phyloP scores from a whole-genome alignment of 305 asterid species.

The Fraxinus ornus region DNA sequence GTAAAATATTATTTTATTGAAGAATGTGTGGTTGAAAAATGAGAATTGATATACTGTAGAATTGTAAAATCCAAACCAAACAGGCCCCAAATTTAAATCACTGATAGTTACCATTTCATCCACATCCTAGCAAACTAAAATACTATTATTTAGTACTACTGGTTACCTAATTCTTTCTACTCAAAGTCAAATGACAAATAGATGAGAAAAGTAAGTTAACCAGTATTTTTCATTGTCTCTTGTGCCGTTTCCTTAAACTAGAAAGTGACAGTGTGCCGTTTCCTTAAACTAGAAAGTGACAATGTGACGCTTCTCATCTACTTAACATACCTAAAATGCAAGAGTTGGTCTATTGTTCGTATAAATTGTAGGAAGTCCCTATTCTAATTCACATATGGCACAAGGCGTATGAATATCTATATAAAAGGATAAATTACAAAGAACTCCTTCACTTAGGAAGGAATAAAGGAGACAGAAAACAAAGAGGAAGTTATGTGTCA shows the following conservation, averaged over 20 bases:
- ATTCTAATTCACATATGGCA: conserved; percentile 1
- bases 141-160: neutral
- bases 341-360: neutral
- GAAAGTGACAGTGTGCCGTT: neutral
- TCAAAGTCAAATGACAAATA: neutral
- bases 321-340: neutral
- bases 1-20: too few species aligned
- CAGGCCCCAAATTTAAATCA: conserved; percentile 11
- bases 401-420: neutral
- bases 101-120: neutral
- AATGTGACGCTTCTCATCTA: neutral
- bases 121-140: neutral
- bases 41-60: too few species aligned
- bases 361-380: neutral
- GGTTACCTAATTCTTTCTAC: conserved; percentile 1
- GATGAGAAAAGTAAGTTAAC: neutral
- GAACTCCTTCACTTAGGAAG: neutral
- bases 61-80: too few species aligned
- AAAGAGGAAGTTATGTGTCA: neutral
- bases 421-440: neutral
- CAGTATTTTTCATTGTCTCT: neutral
- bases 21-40: too few species aligned
- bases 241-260: neutral
- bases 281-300: neutral
- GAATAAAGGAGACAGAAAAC: neutral